phyloP scores from a whole-genome alignment of 75 land plant species.

The Chamaecyparis obtusa region DNA sequence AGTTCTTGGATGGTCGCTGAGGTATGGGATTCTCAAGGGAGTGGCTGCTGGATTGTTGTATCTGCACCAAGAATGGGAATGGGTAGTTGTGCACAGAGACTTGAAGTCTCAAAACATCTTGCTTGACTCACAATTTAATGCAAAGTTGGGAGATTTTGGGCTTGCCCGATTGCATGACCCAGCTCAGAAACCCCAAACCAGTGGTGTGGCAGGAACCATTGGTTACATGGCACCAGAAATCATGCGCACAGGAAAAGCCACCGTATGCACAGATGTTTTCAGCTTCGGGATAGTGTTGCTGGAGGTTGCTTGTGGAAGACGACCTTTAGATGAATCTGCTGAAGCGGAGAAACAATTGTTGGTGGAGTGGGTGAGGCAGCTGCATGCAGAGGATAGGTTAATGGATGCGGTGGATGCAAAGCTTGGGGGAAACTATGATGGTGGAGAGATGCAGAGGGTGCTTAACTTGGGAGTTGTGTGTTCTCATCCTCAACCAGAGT shows the following conservation, averaged over 20 bases:
- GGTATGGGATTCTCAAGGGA: slow-evolving; percentile 21
- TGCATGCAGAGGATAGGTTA: not conserved
- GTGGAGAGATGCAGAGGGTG: not conserved
- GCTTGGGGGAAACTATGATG: not conserved
- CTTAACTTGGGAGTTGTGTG: no score
- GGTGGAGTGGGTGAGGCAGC: not conserved
- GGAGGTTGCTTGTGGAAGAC: slow-evolving; percentile 30
- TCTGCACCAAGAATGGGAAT: slow-evolving; percentile 53
- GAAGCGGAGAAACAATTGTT: not conserved
- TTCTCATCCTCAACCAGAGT: not conserved
- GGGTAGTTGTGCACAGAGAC: slow-evolving; percentile 48
- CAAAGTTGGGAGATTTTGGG: no score
- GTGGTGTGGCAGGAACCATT: slow-evolving; percentile 45
- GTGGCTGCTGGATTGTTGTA: slow-evolving; percentile 46
- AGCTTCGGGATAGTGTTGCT: slow-evolving; percentile 26
- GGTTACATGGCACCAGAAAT: not conserved
- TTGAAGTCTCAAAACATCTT: slow-evolving; percentile 24
- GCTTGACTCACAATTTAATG: no score
- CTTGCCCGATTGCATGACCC: slow-evolving; percentile 17
- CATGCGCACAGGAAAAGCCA: slow-evolving; percentile 9
- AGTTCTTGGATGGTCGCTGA: no score
- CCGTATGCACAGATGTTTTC: slow-evolving; percentile 37
- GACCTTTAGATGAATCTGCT: slow-evolving; percentile 4
- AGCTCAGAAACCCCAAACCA: slow-evolving; percentile 29
- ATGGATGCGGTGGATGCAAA: slow-evolving; percentile 15